phyloP scores from a whole-genome alignment of 2,329 filamentous ascomycete genomes.

The Aspergillus sojae region DNA sequence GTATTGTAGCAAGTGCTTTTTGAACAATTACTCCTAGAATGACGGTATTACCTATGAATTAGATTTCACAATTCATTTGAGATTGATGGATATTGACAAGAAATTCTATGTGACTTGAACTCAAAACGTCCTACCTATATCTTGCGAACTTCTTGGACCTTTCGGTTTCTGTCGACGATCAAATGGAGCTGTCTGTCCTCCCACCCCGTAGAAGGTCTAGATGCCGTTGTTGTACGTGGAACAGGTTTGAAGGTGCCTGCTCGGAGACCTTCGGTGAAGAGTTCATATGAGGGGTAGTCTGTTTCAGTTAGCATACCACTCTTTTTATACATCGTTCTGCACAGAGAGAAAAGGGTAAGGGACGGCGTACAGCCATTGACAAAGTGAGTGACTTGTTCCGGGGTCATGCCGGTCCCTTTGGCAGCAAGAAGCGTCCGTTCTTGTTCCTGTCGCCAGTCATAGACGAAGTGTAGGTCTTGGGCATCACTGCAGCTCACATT shows the following conservation, averaged over 20 bases:
- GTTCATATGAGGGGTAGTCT: constrained; percentile 72
- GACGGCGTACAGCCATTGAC: constrained; percentile 64
- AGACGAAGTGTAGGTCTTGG: constrained; percentile 73
- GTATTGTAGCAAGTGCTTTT: neutral
- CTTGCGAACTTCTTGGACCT: constrained; percentile 58
- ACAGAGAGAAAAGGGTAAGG: neutral
- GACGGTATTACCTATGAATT: neutral
- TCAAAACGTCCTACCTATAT: constrained; percentile 40
- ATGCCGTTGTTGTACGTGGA: constrained; percentile 16
- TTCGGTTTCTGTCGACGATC: constrained; percentile 63
- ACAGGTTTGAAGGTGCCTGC: constrained; percentile 56
- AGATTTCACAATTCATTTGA: neutral
- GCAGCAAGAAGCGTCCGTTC: constrained; percentile 69
- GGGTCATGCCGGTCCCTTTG: constrained; percentile 77
- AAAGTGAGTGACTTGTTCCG: constrained; percentile 76
- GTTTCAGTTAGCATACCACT: neutral
- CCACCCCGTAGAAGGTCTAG: constrained; percentile 35
- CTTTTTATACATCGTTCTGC: neutral
- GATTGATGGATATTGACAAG: neutral
- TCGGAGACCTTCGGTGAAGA: constrained; percentile 64
- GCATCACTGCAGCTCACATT: constrained; percentile 57
- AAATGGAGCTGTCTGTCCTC: constrained; percentile 62
- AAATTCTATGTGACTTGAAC: neutral
- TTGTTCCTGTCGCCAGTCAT: constrained; percentile 81
- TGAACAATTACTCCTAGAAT: neutral